Base-by-base conservation (phyloP, 1,139 yeast genomes). In the Hyphopichia burtonii region DNA sequence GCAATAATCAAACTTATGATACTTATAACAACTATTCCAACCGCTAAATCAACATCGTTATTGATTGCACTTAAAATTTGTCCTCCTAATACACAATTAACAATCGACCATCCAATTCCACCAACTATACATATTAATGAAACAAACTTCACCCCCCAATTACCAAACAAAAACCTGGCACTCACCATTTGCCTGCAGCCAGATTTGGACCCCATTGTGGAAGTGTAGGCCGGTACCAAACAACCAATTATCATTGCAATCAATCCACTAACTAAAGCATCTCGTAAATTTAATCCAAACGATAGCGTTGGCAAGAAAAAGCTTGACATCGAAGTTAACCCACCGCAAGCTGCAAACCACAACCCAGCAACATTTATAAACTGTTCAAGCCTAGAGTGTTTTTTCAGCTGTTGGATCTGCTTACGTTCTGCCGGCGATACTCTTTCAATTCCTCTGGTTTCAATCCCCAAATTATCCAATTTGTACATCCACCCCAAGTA, bases 121-220 rank as follows among this genome's bases (percentile, higher is more conserved):
- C 95, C 93, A 41, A 86, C 61, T 44, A 86, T 79, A 36, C 86
- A 76, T 31, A 84, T 77, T 36, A 88, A 58, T 2, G 88, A 82
- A 37, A 86, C 84, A 42, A 86, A 65, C 57, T 85, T 83, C 33
- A 88, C 90, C 48, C 83, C 78, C 84, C 86, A 86, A 81, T 90
- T 83, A 1, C 96, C 96, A 59, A 86, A 87, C 38, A 86, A 66
- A 54, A 77, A 86, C 46, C 95, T 71, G 0, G 91, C 85, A 17
- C 88, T 76, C 8, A 87, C 91, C 90, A 88, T 86, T 59, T 87
- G 95, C 52, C 96, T 71, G 48, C 91, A 78, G 0, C 96, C 96
- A 0, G 94, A 85, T 45, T 87, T 73, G 1, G 96, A 95, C 1
- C 96, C 96, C 90, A 87, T 82, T 10, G 80, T 74, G 3, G 94